These are phyloP conservation scores for Amaranthus tricolor DNA, from an alignment of 179 eudicot genomes.

Conservation along the genomic window DNA sequence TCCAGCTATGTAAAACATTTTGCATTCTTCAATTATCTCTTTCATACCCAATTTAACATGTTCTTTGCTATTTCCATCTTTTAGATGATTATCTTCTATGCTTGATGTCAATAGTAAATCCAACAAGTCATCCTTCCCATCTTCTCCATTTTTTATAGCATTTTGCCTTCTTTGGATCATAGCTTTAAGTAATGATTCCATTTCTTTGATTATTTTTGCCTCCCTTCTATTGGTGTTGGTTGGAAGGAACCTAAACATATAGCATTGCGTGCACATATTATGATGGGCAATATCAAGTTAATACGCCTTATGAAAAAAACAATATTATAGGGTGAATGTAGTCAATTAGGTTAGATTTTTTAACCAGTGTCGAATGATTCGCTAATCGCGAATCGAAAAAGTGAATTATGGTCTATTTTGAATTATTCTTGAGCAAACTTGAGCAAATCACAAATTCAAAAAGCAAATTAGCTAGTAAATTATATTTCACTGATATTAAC, in stretches of 20 bases:
- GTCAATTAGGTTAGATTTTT: too few species aligned
- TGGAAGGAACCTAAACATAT: constrained; percentile 29
- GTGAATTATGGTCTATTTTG: too few species aligned
- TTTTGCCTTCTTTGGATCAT: constrained; percentile 30
- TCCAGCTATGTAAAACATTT: constrained; percentile 31
- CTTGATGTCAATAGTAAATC: constrained; percentile 28
- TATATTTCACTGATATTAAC: too few species aligned
- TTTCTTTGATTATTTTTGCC: constrained; percentile 24
- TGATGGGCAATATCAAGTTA: too few species aligned
- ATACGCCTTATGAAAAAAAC: too few species aligned
- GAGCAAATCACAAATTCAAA: too few species aligned
- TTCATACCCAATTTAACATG: constrained; percentile 20
- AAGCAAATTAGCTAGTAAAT: too few species aligned
- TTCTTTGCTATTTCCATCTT: constrained; percentile 6
- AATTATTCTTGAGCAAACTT: too few species aligned
- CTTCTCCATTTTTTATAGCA: constrained; percentile 27
- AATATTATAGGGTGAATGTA: too few species aligned
- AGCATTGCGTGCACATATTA: too few species aligned
- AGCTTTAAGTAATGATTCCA: constrained; percentile 13
- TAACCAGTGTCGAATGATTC: too few species aligned
- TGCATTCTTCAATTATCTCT: constrained; percentile 34
- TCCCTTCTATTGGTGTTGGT: constrained; percentile 33
- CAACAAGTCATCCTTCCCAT: constrained; percentile 26
- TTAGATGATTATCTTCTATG: constrained; percentile 3
- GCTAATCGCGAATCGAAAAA: too few species aligned